Evolutionary conservation across 805 yeast genomes (phyloP), one percentile per base, ranked within the genome.

Genomic region (Candida odintsovae): DNA sequence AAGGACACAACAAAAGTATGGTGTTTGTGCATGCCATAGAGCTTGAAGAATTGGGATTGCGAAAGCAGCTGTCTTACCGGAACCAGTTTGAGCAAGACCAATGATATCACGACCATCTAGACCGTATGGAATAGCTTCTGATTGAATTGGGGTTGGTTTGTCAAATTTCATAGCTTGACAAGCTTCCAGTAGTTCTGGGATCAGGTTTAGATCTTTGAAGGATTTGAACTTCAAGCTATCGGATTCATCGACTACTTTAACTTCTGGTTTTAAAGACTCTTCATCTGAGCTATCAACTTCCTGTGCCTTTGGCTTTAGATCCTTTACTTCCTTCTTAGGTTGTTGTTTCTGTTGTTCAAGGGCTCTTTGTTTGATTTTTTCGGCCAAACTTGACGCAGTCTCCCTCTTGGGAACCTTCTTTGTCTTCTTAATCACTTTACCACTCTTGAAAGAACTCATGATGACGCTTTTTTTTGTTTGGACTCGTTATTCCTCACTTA

Each of bases 11-110:
- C 95, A 96, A 66, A 80, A 94, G 58, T 86, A 86, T 4, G 97
- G 90, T 2, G 84, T 74, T 59, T 92, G 96, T 23, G 83, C 90
- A 46, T 88, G 81, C 89, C 96, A 90, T 42, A 94, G 72, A 1
- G 88, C 82, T 64, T 94, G 97, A 28, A 94, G 73, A 40, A 94
- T 88, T 1, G 99, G 99, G 43, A 94, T 80, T 9, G 98, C 97
- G 73, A 94, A 94, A 0, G 99, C 99, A 0, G 98, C 99, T 0
- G 99, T 94, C 66, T 92, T 92, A 53, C 99, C 99, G 4, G 97
- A 88, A 40, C 99, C 99, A 0, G 99, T 92, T 61, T 92, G 97
- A 0, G 99, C 99, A 51, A 92, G 75, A 13, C 99, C 99, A 60
- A 92, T 90, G 41, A 92, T 83, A 68, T 92, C 99, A 53, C 89